Evolutionary conservation across 192 early-diverging fungal genomes (phyloP).

Genomic region (Gamsiella multidivaricata): DNA sequence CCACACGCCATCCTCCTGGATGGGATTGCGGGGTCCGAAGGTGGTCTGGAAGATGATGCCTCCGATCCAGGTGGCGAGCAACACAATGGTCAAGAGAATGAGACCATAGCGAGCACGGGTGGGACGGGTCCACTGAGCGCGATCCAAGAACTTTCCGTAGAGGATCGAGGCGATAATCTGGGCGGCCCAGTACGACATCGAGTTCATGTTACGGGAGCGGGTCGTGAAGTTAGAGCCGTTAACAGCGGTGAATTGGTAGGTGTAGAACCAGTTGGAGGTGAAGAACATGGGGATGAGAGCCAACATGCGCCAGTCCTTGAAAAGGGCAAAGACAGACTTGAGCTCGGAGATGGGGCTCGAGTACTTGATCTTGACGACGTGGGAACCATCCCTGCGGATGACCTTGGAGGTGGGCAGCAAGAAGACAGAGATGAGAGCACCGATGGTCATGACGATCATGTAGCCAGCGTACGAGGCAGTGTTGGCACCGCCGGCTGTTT

Average conservation of each 20-base stretch:
- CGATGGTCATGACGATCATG: slow-evolving; percentile 74
- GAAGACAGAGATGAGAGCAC: slow-evolving; percentile 66
- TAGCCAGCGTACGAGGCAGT: slow-evolving; percentile 80
- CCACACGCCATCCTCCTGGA: not conserved
- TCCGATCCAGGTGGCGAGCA: slow-evolving; percentile 70
- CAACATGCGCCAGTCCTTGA: slow-evolving; percentile 74
- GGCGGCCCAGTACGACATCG: slow-evolving; percentile 78
- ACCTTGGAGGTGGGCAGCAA: slow-evolving; percentile 72
- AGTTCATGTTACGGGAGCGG: slow-evolving; percentile 77
- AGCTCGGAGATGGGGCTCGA: slow-evolving; percentile 69
- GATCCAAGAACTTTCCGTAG: slow-evolving; percentile 74
- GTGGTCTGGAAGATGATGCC: slow-evolving; percentile 63
- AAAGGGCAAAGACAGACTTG: slow-evolving; percentile 64
- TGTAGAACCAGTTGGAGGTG: slow-evolving; percentile 84
- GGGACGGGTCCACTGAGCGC: slow-evolving; percentile 59
- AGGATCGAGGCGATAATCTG: slow-evolving; percentile 78
- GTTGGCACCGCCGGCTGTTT: slow-evolving; percentile 57
- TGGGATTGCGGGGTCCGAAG: slow-evolving; percentile 46
- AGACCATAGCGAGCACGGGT: slow-evolving; percentile 74
- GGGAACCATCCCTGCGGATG: slow-evolving; percentile 73
- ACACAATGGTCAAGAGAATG: slow-evolving; percentile 54
- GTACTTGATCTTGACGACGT: slow-evolving; percentile 72
- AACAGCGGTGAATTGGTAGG: slow-evolving; percentile 69
- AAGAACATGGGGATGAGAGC: slow-evolving; percentile 74
- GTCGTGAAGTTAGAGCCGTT: slow-evolving; percentile 72